phyloP scores from a whole-genome alignment of 2,329 filamentous ascomycete genomes.

The Myriosclerotinia scirpicola region DNA sequence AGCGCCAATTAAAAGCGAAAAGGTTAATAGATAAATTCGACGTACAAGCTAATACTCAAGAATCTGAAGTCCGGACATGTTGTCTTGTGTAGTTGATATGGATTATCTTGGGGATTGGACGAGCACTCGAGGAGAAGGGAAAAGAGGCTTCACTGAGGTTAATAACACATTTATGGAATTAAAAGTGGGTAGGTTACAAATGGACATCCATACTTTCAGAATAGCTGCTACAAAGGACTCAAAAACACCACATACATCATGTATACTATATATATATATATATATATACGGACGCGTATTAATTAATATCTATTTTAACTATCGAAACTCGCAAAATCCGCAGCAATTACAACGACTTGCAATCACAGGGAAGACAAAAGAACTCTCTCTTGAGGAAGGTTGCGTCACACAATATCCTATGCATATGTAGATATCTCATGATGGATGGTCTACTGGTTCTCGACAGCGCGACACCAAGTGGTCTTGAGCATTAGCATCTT shows the following conservation, averaged over 20 bases:
- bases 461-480: no score
- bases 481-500: no score
- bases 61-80: background rate
- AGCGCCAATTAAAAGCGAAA: background rate
- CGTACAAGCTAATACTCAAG: background rate
- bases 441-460: no score
- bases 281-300: no score
- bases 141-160: background rate
- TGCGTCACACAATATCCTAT: no score
- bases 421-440: no score
- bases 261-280: no score
- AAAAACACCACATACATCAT: background rate
- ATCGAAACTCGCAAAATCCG: no score
- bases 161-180: background rate
- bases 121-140: background rate
- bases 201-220: background rate
- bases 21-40: background rate
- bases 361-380: no score
- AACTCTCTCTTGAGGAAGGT: no score
- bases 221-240: background rate
- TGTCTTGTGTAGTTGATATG: background rate
- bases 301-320: no score
- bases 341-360: no score
- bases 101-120: background rate
- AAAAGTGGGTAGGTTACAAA: background rate